A percentile compares a stretch with the other conserved stretches of the same genome.
Conservation (phyloP, 306 rosid species). For the Castanea sativa region DNA sequence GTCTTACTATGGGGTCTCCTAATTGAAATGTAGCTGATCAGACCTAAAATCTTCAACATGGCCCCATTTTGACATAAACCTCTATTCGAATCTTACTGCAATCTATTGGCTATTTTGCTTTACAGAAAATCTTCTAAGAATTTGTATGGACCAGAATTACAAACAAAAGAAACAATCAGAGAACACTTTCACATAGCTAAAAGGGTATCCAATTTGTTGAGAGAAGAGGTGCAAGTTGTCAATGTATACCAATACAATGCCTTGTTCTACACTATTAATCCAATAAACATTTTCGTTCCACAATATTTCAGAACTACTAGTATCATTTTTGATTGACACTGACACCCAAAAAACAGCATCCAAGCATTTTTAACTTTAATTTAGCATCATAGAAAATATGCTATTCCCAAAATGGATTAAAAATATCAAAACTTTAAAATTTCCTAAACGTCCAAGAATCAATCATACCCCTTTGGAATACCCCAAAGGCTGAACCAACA, state of each 20-base stretch:
- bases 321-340: not conserved
- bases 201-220: not conserved
- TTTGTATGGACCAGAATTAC: not conserved
- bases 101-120: not conserved
- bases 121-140: not conserved
- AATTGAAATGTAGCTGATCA: not conserved
- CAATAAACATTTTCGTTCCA: not conserved
- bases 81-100: not conserved
- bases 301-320: not conserved
- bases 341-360: not conserved
- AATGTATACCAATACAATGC: not conserved
- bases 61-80: slow-evolving; percentile 19
- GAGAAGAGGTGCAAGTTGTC: not conserved
- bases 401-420: slow-evolving; percentile 16
- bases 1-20: not conserved
- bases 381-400: slow-evolving; percentile 1
- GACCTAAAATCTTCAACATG: not conserved
- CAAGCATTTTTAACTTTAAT: not conserved
- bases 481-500: slow-evolving; percentile 7
- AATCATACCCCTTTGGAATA: slow-evolving; percentile 13
- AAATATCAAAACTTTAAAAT: slow-evolving; percentile 22
- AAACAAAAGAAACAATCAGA: not conserved
- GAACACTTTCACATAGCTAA: not conserved
- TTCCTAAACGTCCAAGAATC: slow-evolving; percentile 10
- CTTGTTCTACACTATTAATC: not conserved